Evolutionary conservation across 1,284 basidiomycete species (phyloP), one percentile per base, ranked within the genome.

Genomic region (Ceratobasidium sp.): DNA sequence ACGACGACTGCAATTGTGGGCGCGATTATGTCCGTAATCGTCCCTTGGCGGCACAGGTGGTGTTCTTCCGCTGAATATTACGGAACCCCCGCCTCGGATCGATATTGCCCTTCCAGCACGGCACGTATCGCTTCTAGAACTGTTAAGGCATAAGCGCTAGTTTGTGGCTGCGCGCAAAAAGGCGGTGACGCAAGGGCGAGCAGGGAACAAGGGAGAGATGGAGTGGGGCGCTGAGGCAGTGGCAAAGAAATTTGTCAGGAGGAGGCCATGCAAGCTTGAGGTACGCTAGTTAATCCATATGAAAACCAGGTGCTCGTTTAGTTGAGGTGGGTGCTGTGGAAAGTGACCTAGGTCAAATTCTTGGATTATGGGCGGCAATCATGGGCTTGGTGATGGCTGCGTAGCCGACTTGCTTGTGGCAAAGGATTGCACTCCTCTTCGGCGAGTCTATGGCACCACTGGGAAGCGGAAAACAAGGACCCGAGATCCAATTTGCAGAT

Each of bases 151-250:
- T 63, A 97, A 96, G 81, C 86, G 95, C 59, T 94, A 96, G 80
- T 98, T 96, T 80, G 91, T 96, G 43, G 88, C 88, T 0, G 86
- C 92, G 48, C 94, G 96, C 81, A 93, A 92, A 79, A 94, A 93
- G 78, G 93, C 92, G n/a, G 90, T 95, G 76, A 92, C 90, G 9
- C 87, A 92, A 4, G 92, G 92, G 22, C 90, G 91, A 19, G 90
- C 88, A 14, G 93, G 94, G 77, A 73, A 73, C 27, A 92, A 90
- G 73, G 92, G 92, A 0, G 81, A 82, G 22, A 89, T 94, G 24
- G 89, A 90, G 77, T 95, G 93, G 91, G 86, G 85, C 68, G 92
- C 92, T 80, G 86, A 86, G 75, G 89, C 87, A 75, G 87, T 97
- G 13, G 90, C 88, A 9, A 79, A 83, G 16, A 92, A 92, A 78